These are phyloP conservation scores for Moricandia moricandioides DNA, from an alignment of 345 rosid species.

Conservation along the genomic window DNA sequence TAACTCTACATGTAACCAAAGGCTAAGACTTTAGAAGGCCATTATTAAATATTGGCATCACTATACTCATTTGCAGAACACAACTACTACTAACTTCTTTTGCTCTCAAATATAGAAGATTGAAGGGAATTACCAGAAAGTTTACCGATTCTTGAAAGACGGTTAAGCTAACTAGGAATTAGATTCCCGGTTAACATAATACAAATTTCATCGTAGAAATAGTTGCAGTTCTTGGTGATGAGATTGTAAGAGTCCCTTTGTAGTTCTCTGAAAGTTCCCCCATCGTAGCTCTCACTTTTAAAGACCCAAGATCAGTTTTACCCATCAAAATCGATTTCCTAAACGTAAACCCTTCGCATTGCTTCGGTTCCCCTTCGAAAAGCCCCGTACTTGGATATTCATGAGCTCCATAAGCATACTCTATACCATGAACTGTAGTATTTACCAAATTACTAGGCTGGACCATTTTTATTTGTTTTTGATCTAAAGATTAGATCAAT, in stretches of 20 bases:
- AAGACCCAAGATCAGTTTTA: slow-evolving; percentile 63
- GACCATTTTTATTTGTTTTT: too few relatives aligned
- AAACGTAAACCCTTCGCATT: slow-evolving; percentile 83
- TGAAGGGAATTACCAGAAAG: slow-evolving; percentile 22
- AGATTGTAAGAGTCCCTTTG: slow-evolving; percentile 80
- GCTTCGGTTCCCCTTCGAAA: slow-evolving; percentile 86
- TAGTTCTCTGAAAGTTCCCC: slow-evolving; percentile 75
- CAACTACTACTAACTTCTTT: too few relatives aligned
- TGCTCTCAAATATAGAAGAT: background rate
- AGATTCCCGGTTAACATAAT: slow-evolving; percentile 71
- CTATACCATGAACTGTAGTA: slow-evolving; percentile 72
- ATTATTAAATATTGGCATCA: too few relatives aligned
- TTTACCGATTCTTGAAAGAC: slow-evolving; percentile 91
- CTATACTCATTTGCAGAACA: too few relatives aligned
- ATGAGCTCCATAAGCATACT: slow-evolving; percentile 96
- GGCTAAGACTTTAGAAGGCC: too few relatives aligned
- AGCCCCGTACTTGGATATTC: slow-evolving; percentile 90
- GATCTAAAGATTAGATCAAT: too few relatives aligned
- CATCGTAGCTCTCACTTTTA: slow-evolving; percentile 68
- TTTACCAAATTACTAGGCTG: too few relatives aligned
- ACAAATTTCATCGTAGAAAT: slow-evolving; percentile 90
- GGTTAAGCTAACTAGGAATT: slow-evolving; percentile 95
- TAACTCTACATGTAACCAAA: too few relatives aligned
- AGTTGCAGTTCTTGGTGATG: slow-evolving; percentile 93
- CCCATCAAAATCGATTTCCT: slow-evolving; percentile 84